Conservation (phyloP, 1,284 basidiomycete genomes). For the Naganishia sp. region DNA sequence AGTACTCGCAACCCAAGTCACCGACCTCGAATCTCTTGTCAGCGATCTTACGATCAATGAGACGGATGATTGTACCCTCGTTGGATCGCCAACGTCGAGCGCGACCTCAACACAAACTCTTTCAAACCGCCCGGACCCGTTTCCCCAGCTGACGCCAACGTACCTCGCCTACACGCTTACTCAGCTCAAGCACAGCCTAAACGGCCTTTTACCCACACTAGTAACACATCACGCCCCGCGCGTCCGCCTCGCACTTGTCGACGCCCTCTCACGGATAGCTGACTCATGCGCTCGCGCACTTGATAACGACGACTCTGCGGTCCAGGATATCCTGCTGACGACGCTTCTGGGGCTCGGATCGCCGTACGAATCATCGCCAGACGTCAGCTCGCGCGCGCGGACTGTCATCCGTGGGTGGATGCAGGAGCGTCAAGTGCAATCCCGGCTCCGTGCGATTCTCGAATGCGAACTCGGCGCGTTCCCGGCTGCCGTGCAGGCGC, state of each 20-base stretch:
- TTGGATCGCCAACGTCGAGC: constrained; percentile 8
- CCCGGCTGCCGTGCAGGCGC: constrained; percentile 12
- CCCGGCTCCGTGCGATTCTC: constrained; percentile 4
- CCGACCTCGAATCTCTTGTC: constrained; percentile 49
- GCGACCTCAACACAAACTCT: constrained; percentile 1
- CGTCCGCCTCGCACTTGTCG: constrained; percentile 51
- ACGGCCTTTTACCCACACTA: constrained; percentile 44
- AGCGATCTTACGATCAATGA: constrained; percentile 65
- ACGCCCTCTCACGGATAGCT: constrained; percentile 60
- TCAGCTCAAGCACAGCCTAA: constrained; percentile 50
- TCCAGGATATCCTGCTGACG: constrained; percentile 62
- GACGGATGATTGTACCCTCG: constrained; percentile 63
- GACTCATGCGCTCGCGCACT: constrained; percentile 67
- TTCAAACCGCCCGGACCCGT: constrained; percentile 37
- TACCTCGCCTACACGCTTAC: constrained; percentile 53
- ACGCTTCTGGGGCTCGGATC: constrained; percentile 47
- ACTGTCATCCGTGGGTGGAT: constrained; percentile 59
- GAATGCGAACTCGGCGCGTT: constrained; percentile 19
- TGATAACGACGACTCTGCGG: constrained; percentile 55
- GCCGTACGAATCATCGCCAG: constrained; percentile 60
- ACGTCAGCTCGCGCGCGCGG: constrained; percentile 61
- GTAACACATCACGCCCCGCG: constrained; percentile 47
- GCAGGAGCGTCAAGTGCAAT: constrained; percentile 39
- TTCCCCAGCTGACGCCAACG: constrained; percentile 46
- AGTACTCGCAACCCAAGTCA: constrained; percentile 57